Base-by-base conservation (phyloP, 805 yeast species). In the Candida namnaoensis region DNA sequence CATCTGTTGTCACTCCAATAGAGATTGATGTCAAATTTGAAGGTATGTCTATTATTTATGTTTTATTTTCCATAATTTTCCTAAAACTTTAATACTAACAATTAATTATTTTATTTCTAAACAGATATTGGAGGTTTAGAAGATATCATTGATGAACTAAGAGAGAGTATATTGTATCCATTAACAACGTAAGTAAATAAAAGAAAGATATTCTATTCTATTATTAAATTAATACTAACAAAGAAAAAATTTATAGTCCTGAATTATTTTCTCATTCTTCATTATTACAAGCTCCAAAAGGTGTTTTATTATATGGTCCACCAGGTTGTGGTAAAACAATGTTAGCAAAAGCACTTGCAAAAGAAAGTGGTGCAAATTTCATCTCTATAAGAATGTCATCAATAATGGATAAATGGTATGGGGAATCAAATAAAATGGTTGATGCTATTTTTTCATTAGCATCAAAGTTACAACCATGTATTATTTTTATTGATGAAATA, bases 301-400 rank as follows among this genome's bases (percentile, higher is more conserved):
- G 99, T 35, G 97, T 91, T 3, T 65, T 91, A 32, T 70, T 90
- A 38, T 81, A 87, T 56, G 98, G 98, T 0, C 97, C 98, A 4
- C 98, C 98, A 0, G 98, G 98, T 0, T 91, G 97, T 61, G 98
- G 98, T 42, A 91, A 91, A 63, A 91, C 98, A 4, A 87, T 91
- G 96, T 68, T 91, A 51, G 98, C 97, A 9, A 91, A 90, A 61
- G 97, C 97, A 0, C 72, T 91, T 34, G 98, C 98, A 1, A 74
- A 78, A 42, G 96, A 90, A 60, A 81, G 95, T 49, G 88, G 87
- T 1, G 98, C 98, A 0, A 88, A 82, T 51, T 91, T 91, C 63
- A 74, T 91, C 39, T 88, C 90, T 52, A 83, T 91, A 40, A 74
- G 95, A 60, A 85, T 91, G 95, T 88, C 96, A 25, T 80, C 91